Evolutionary conservation across 169 alveolate species (phyloP), one percentile per base, ranked within the genome.

Genomic region (Cyclospora cayetanensis): DNA sequence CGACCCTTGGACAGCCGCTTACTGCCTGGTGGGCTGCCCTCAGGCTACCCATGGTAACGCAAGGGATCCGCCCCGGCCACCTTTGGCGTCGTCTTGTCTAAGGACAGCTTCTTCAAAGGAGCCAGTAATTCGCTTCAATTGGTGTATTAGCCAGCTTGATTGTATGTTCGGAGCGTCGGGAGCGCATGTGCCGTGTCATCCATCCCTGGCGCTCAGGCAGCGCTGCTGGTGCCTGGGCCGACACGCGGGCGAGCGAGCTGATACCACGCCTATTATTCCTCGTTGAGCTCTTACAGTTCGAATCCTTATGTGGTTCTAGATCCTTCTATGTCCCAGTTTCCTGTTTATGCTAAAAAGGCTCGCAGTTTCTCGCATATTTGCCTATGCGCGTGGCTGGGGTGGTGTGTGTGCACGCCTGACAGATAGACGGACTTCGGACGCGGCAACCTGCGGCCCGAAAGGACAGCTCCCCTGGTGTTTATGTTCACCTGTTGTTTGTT

Each of bases 161-260:
- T 42, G 63, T 20, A 27, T 77, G 42, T 77, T 42, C 22, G 88
- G 35, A 74, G 27, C 72, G 41, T 77, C 12, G 42, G 31, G 88
- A 34, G 15, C 88, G 88, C 88, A 77, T 77, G 88, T 42, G 66
- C 66, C 31, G 70, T 42, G 63, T 27, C 88, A 53, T n/a, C n/a
- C n/a, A n/a, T 77, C 50, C 35, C 88, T 77, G 50, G 42, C 88
- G 88, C 43, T 77, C 88, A 77, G 88, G 66, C 88, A 43, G 42
- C 70, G 88, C 72, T 42, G 88, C 70, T 77, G 88, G 70, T 77
- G 70, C 88, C 88, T 77, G 88, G 37, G 88, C 88, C 68, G 88
- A 43, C 88, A 63, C 85, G 39, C 65, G 29, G 85, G 85, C 85
- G 85, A 63, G 29, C 60, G 85, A 39, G 85, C 85, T 39, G 85